Percentiles rank a stretch among this genome's conserved stretches.
phyloP scores from a whole-genome alignment of 2,329 filamentous ascomycete species.

The Zarea fungicola region DNA sequence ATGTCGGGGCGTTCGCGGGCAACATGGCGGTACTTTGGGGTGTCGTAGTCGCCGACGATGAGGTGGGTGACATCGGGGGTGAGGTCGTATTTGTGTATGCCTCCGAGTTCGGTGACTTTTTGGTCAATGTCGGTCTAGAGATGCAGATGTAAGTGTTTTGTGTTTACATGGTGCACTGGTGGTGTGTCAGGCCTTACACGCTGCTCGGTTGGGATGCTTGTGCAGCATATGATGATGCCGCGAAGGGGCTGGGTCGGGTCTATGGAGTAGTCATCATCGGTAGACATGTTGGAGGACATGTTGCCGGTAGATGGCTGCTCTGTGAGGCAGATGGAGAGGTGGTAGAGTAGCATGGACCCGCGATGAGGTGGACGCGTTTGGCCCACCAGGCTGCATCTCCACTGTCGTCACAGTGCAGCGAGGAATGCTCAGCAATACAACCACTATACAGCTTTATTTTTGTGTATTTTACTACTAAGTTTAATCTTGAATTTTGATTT shows the following conservation, averaged over 20 bases:
- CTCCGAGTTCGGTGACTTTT: constrained; percentile 75
- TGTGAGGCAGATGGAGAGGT: too few species aligned
- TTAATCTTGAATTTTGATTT: too few species aligned
- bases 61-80: constrained; percentile 96
- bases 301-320: constrained; percentile 17
- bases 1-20: constrained; percentile 85
- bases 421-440: too few species aligned
- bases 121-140: constrained; percentile 50
- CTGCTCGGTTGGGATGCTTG: constrained; percentile 72
- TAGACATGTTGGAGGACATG: constrained; percentile 21
- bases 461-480: too few species aligned
- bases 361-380: too few species aligned
- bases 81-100: constrained; percentile 80
- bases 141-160: too few species aligned
- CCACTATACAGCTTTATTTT: too few species aligned
- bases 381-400: too few species aligned
- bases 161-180: too few species aligned
- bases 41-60: constrained; percentile 82
- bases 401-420: too few species aligned
- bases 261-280: constrained; percentile 28
- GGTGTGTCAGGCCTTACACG: constrained; percentile 61
- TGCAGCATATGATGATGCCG: constrained; percentile 80
- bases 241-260: constrained; percentile 60
- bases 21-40: constrained; percentile 92
- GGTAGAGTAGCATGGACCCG: too few species aligned